Evolutionary conservation across 345 rosid genomes (phyloP).

Genomic region (Aquilaria sinensis): DNA sequence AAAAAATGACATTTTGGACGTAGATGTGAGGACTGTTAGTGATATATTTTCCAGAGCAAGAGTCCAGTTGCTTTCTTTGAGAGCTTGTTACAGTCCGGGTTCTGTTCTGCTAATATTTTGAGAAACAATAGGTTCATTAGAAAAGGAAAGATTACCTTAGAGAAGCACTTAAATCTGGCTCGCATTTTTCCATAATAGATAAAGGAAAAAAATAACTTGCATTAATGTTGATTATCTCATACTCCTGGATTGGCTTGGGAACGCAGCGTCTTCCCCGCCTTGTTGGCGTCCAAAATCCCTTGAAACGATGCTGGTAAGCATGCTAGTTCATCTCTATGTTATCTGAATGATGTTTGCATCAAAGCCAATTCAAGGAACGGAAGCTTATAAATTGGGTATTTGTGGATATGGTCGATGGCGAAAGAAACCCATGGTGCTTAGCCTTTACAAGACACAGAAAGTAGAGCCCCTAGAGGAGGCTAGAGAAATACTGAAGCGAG

Average conservation of each 20-base stretch:
- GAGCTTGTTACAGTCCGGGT: no score
- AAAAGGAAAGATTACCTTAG: no score
- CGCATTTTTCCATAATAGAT: neutral
- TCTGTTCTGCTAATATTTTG: no score
- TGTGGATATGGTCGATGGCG: conserved; percentile 62
- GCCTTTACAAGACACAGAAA: conserved; percentile 71
- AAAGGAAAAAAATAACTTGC: neutral
- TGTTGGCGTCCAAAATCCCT: conserved; percentile 90
- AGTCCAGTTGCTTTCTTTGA: no score
- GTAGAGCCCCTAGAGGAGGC: conserved; percentile 86
- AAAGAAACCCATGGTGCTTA: conserved; percentile 78
- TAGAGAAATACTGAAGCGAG: conserved; percentile 79
- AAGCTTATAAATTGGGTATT: conserved; percentile 75
- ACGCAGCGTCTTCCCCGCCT: no score
- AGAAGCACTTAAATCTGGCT: no score
- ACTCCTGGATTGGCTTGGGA: conserved; percentile 47
- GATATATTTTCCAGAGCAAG: no score
- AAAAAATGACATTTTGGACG: no score
- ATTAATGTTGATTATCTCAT: conserved; percentile 9
- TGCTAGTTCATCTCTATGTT: conserved; percentile 12
- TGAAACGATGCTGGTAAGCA: conserved; percentile 92
- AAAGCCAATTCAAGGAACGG: conserved; percentile 65
- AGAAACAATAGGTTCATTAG: no score
- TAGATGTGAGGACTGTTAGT: no score
- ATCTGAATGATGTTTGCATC: conserved; percentile 31